These are phyloP conservation scores for Suhomyces prunicola DNA, from an alignment of 805 yeast genomes.

Conservation along the genomic window DNA sequence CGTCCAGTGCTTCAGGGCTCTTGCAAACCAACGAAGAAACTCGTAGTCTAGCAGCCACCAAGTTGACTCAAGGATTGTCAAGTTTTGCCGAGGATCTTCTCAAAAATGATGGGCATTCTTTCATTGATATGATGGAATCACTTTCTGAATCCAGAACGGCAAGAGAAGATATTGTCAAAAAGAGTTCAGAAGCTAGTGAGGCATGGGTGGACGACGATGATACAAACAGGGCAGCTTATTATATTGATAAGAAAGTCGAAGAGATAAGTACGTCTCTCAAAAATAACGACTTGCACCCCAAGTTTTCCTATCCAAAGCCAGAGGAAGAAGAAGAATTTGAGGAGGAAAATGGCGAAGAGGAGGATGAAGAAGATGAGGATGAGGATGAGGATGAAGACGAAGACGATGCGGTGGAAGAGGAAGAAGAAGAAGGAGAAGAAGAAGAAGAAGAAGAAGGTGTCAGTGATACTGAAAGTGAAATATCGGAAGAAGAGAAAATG, in stretches of 20 bases:
- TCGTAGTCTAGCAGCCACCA: constrained; percentile 14
- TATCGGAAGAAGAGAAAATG: constrained; percentile 57
- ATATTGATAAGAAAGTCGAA: not conserved
- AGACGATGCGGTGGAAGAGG: constrained; percentile 1
- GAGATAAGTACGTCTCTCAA: not conserved
- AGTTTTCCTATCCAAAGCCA: not conserved
- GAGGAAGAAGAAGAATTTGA: not conserved
- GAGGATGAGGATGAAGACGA: constrained; percentile 5
- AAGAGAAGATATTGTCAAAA: constrained; percentile 23
- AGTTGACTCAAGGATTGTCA: constrained; percentile 24
- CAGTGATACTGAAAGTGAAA: constrained; percentile 34
- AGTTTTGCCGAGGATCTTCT: constrained; percentile 73
- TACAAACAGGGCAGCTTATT: not conserved
- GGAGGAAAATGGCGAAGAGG: constrained; percentile 33
- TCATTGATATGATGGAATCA: constrained; percentile 76
- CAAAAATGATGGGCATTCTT: constrained; percentile 72
- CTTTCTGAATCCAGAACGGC: constrained; percentile 52
- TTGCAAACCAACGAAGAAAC: constrained; percentile 1
- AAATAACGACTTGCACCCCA: not conserved
- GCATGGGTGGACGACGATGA: constrained; percentile 24
- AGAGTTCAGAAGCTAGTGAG: constrained; percentile 7
- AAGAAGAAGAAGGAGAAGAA: constrained; percentile 22
- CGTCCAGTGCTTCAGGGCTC: constrained; percentile 8
- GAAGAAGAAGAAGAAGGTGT: constrained; percentile 42
- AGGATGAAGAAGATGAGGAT: constrained; percentile 7